Base-by-base conservation (phyloP, 2,329 filamentous ascomycete species). In the Tolypocladium tropicale region DNA sequence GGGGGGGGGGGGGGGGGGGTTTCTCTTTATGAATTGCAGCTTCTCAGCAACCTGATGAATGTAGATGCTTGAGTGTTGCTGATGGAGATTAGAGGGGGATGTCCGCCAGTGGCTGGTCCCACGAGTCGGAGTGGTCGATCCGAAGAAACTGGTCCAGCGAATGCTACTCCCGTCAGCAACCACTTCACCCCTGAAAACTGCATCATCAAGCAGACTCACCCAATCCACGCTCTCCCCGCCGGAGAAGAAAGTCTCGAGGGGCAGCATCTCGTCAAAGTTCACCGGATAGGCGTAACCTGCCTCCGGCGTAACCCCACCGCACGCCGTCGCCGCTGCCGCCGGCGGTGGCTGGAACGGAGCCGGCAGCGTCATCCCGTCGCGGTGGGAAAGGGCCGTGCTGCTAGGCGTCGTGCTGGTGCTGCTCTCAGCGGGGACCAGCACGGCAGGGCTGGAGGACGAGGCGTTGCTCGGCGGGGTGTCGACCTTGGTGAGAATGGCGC, bases 401-500 rank as follows among this genome's bases (percentile, higher is more conserved):
- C 41, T 43, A 21, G 21, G 41, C 21, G 41, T 14, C 4, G 21
- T 37, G 36, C 36, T 37, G 49, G 56, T 62, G 59, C 7, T 16
- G 43, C 28, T 46, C 21, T 10, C 32, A 10, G 58, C 58, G 10
- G 53, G 52, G 18, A 50, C 53, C n/a, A 32, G 55, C 30, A 49
- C 51, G 33, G 36, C 23, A 30, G 48, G 33, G 30, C 30, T 32
- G 48, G 56, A 39, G 41, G 57, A 51, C 10, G 53, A 54, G 3
- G 50, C 2, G 34, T 25, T 7, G 23, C 32, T 16, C 33, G 43
- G 34, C 21, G 58, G 60, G 12, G 59, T 60, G 11, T 65, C 70
- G 28, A 75, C 66, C 52, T 66, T 71, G 57, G 65, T 64, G 25
- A 78, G 67, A 52, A 78, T 77, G 10, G 72, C 71, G 9, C 70